Conservation (phyloP, 225 moss, liverwort and hornwort species). For the Physcomitrellopsis africana region DNA sequence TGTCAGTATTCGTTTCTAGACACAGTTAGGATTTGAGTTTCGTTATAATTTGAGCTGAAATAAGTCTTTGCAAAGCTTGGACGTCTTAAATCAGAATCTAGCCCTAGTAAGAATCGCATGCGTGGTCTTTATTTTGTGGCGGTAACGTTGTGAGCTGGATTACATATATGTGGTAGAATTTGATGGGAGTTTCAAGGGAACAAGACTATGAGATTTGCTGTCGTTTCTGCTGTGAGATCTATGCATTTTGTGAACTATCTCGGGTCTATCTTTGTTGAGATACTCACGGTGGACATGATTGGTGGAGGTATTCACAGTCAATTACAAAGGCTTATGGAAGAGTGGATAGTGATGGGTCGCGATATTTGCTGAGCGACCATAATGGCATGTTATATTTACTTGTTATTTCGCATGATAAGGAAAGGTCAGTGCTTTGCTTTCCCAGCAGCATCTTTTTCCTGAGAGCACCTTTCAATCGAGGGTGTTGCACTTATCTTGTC, state of each 20-base stretch:
- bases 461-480: background rate
- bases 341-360: constrained; percentile 84
- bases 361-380: constrained; percentile 84
- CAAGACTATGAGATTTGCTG: background rate
- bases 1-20: background rate
- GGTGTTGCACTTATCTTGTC: background rate
- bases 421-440: constrained; percentile 51
- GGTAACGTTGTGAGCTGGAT: background rate
- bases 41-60: background rate
- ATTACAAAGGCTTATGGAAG: constrained; percentile 91
- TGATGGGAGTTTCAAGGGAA: background rate
- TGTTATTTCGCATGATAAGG: constrained; percentile 85
- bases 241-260: background rate
- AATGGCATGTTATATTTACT: constrained; percentile 81
- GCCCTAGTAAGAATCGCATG: background rate
- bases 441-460: background rate
- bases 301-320: constrained; percentile 60
- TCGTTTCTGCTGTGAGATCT: constrained; percentile 11
- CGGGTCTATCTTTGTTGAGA: background rate
- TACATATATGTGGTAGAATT: background rate
- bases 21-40: constrained; percentile 4
- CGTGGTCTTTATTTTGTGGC: background rate
- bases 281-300: constrained; percentile 27
- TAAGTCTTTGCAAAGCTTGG: background rate
- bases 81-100: background rate